Percentiles rank a stretch among this genome's conserved stretches.
phyloP scores from a whole-genome alignment of 768 basidiomycete genomes.

The Mycena crocata region DNA sequence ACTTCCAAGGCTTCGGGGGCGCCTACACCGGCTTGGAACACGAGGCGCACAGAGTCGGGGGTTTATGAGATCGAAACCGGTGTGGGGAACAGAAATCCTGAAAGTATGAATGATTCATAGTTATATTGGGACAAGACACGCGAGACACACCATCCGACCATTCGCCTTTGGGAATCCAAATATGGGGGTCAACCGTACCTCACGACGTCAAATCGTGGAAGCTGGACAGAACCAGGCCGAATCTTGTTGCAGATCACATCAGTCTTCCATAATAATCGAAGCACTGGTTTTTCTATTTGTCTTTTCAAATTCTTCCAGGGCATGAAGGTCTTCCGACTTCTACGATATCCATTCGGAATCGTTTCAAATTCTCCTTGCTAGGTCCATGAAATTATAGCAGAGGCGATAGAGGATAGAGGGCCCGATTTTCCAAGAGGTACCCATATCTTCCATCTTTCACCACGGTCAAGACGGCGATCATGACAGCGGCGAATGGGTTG shows the following conservation, averaged over 20 bases:
- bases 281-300: not conserved
- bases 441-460: no score
- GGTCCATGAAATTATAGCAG: not conserved
- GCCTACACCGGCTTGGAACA: not conserved
- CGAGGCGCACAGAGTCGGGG: not conserved
- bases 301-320: not conserved
- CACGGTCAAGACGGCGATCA: not conserved
- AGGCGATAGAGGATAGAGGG: not conserved
- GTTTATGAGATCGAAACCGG: not conserved
- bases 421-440: not conserved
- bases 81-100: conserved; percentile 6
- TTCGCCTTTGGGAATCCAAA: conserved; percentile 17
- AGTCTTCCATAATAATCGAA: not conserved
- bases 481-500: no score
- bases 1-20: no score
- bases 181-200: not conserved
- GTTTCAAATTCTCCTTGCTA: not conserved
- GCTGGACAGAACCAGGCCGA: no score
- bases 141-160: not conserved
- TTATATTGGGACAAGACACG: conserved; percentile 16
- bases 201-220: conserved; percentile 4
- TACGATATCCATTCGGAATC: not conserved
- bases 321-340: no score
- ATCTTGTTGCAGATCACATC: conserved; percentile 12
- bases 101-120: not conserved